Evolutionary conservation across 1,284 basidiomycete species (phyloP), one percentile per base, ranked within the genome.

Genomic region (Puccinia horiana): DNA sequence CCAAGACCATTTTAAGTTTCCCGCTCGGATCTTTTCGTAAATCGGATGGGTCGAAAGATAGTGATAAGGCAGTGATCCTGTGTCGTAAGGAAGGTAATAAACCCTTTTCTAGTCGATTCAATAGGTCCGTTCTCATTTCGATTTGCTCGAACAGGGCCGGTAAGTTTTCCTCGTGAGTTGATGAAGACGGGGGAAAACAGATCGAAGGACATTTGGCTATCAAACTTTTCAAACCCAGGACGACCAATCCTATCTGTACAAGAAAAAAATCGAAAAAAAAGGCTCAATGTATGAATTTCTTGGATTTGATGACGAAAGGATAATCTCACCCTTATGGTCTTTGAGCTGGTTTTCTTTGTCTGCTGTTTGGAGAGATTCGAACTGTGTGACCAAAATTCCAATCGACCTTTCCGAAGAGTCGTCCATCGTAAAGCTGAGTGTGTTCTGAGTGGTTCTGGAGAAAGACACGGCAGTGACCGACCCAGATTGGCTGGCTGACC

Each of bases 51-150:
- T 65, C 61, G 12, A 65, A 23, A 2, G 61, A 65, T 40, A 65
- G 61, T 29, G 35, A 65, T 16, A 65, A 35, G 20, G 61, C 61
- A 20, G 61, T 65, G 18, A 65, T 65, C 35, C 61, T 14, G n/a
- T 65, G 32, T 65, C 61, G 61, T n/a, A 65, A 65, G 61, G 35
- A 65, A 65, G 61, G 61, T 65, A 65, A 35, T 2, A 65, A 35
- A 23, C 61, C 61, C 18, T 16, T 23, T 65, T 40, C 9, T 1
- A 65, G 35, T 35, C 35, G 61, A 1, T 37, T 65, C 61, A 18
- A 12, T 23, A 40, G 61, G 18, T 40, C 32, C n/a, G 35, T 40
- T 65, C 35, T 37, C 18, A 65, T 18, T 23, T 65, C 35, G 18
- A 65, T 20, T 23, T 65, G 32, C 35, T 65, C 12, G 20, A 65